phyloP scores from a whole-genome alignment of 345 rosid species.

The Lepidium africanum region DNA sequence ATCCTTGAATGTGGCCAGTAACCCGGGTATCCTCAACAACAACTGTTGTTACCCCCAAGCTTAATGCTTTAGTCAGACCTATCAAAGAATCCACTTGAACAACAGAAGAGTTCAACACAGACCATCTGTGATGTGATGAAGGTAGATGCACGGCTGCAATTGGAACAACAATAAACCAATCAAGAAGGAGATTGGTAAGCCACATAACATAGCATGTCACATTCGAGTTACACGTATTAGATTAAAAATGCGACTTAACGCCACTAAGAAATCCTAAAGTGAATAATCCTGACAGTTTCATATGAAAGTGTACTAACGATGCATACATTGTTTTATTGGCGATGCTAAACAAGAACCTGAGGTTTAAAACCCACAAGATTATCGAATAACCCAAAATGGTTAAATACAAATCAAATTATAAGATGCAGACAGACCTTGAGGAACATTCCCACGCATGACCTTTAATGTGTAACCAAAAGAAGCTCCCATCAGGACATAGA shows the following conservation, averaged over 20 bases:
- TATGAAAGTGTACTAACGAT: background rate
- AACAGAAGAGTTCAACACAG: slow-evolving; percentile 56
- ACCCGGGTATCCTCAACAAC: slow-evolving; percentile 86
- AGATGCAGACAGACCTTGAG: slow-evolving; percentile 54
- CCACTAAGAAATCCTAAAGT: background rate
- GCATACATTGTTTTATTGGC: background rate
- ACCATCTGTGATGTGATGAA: slow-evolving; percentile 76
- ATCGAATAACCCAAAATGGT: background rate
- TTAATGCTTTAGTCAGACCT: slow-evolving; percentile 54
- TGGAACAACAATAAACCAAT: slow-evolving; percentile 21
- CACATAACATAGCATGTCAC: background rate
- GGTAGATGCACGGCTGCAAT: slow-evolving; percentile 75
- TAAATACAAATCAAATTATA: background rate
- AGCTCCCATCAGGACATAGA: slow-evolving; percentile 78
- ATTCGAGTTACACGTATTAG: background rate
- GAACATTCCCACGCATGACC: slow-evolving; percentile 67
- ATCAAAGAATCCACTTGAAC: slow-evolving; percentile 56
- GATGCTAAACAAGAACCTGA: background rate
- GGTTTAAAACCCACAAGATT: background rate
- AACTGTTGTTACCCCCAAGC: slow-evolving; percentile 65
- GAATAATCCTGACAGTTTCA: background rate
- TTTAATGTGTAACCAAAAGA: slow-evolving; percentile 58
- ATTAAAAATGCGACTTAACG: background rate
- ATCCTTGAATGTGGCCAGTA: slow-evolving; percentile 76
- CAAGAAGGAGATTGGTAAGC: slow-evolving; percentile 4